These are phyloP conservation scores for Yamadazyma tumulicola DNA, from an alignment of 805 yeast genomes.

Conservation along the genomic window DNA sequence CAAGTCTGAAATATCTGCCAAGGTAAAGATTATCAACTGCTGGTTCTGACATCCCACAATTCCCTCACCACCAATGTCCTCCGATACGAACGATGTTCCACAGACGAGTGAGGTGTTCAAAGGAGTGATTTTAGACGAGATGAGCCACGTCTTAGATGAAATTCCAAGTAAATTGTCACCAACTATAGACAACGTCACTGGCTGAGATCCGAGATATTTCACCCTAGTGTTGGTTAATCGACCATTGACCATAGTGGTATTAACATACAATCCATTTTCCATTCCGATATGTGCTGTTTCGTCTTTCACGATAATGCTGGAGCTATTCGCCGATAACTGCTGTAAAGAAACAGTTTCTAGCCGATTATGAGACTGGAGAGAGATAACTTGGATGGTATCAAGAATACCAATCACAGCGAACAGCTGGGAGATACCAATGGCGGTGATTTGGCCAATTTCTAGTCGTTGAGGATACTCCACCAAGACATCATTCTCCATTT, in stretches of 20 bases:
- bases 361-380: constrained; percentile 56
- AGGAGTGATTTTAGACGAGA: constrained; percentile 44
- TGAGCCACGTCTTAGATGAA: constrained; percentile 56
- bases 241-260: constrained; percentile 62
- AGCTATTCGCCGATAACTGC: constrained; percentile 50
- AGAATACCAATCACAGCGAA: constrained; percentile 68
- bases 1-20: constrained; percentile 43
- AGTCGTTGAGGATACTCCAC: constrained; percentile 66
- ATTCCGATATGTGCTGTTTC: constrained; percentile 69
- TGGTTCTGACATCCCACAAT: constrained; percentile 58
- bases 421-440: constrained; percentile 41
- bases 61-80: constrained; percentile 58
- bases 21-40: constrained; percentile 52
- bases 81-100: constrained; percentile 58
- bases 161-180: constrained; percentile 41
- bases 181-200: constrained; percentile 49
- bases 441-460: constrained; percentile 48
- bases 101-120: constrained; percentile 37
- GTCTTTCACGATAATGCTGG: constrained; percentile 23
- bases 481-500: constrained; percentile 63
- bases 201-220: constrained; percentile 69
- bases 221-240: constrained; percentile 56
- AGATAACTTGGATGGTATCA: constrained; percentile 68
- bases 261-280: constrained; percentile 75
- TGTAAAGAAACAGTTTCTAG: constrained; percentile 63